A percentile compares a stretch with the other conserved stretches of the same genome.
phyloP scores from a whole-genome alignment of 352 stramenopile genomes.

The Phytopythium chamaehyphon region DNA sequence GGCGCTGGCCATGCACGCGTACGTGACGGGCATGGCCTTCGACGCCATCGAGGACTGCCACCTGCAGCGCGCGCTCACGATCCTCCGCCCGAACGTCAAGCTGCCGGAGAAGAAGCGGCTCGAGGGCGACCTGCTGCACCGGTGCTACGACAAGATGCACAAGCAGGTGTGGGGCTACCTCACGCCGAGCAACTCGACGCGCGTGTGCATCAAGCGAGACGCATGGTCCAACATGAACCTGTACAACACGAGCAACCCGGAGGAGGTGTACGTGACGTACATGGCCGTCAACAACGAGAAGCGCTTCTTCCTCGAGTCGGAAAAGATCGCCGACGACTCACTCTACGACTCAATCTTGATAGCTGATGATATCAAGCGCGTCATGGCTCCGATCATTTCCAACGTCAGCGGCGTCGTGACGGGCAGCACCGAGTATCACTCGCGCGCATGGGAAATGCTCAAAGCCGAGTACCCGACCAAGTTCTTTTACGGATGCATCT shows the following conservation, averaged over 20 bases:
- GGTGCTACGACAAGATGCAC: constrained; percentile 84
- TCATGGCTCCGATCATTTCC: constrained; percentile 67
- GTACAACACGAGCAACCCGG: constrained; percentile 65
- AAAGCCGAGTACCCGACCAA: constrained; percentile 82
- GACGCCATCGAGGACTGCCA: constrained; percentile 71
- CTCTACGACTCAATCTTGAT: constrained; percentile 81
- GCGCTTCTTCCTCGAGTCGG: constrained; percentile 75
- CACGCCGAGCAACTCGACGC: constrained; percentile 41
- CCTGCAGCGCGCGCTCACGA: constrained; percentile 51
- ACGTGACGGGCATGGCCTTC: constrained; percentile 75
- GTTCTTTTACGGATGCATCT: constrained; percentile 86
- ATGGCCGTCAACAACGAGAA: constrained; percentile 79
- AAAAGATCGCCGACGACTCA: constrained; percentile 55
- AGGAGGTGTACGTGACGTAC: constrained; percentile 74
- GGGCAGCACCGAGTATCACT: constrained; percentile 70
- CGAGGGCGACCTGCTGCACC: constrained; percentile 50
- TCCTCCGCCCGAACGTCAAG: constrained; percentile 54
- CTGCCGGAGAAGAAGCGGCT: constrained; percentile 72
- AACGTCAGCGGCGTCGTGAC: constrained; percentile 75
- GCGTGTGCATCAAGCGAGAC: constrained; percentile 75
- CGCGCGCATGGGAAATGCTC: constrained; percentile 76
- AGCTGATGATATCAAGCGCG: constrained; percentile 76
- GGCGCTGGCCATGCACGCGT: constrained; percentile 77
- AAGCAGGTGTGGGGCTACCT: constrained; percentile 80
- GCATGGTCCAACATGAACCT: constrained; percentile 79